A percentile compares a stretch with the other conserved stretches of the same genome.
phyloP scores from a whole-genome alignment of 768 basidiomycete species.

The Tricholomella constricta region DNA sequence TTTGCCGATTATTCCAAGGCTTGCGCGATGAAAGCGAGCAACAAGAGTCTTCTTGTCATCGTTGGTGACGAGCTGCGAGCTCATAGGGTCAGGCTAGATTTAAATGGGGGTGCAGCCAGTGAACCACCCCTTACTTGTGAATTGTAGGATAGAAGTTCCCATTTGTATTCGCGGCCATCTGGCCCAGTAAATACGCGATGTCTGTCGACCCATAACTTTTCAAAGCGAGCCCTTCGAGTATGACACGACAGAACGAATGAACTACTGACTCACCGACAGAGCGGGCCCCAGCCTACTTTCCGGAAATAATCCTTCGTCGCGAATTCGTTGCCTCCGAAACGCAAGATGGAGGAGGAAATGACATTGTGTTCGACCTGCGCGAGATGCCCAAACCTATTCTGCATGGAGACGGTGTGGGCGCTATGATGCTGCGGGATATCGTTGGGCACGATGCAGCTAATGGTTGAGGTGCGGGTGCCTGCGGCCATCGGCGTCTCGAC shows the following conservation, averaged over 20 bases:
- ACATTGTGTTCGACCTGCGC: slow-evolving; percentile 10
- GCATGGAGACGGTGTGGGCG: slow-evolving; percentile 2
- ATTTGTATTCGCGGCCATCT: slow-evolving; percentile 24
- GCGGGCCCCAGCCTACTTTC: slow-evolving; percentile 19
- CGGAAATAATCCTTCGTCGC: slow-evolving; percentile 27
- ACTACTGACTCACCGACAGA: slow-evolving; percentile 16
- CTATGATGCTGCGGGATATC: not conserved
- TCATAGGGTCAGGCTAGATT: too few relatives aligned
- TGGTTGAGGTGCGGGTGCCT: slow-evolving; percentile 4
- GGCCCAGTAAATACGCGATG: slow-evolving; percentile 23
- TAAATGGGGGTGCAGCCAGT: too few relatives aligned
- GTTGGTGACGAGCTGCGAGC: slow-evolving; percentile 5
- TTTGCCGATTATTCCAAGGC: slow-evolving; percentile 15
- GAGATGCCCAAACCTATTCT: slow-evolving; percentile 12
- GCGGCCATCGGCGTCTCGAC: slow-evolving; percentile 10
- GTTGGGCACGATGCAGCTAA: slow-evolving; percentile 14
- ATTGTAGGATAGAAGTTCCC: slow-evolving; percentile 10
- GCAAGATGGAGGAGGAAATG: slow-evolving; percentile 27
- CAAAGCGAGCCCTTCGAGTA: not conserved
- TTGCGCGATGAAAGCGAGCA: slow-evolving; percentile 16
- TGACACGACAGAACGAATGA: not conserved
- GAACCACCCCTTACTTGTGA: slow-evolving; percentile 11
- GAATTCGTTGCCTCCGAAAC: slow-evolving; percentile 26
- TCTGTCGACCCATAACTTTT: slow-evolving; percentile 6
- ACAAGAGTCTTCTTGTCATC: slow-evolving; percentile 10